phyloP scores from a whole-genome alignment of 371 early-diverging fungal genomes.

The Zopfochytrium polystomum region DNA sequence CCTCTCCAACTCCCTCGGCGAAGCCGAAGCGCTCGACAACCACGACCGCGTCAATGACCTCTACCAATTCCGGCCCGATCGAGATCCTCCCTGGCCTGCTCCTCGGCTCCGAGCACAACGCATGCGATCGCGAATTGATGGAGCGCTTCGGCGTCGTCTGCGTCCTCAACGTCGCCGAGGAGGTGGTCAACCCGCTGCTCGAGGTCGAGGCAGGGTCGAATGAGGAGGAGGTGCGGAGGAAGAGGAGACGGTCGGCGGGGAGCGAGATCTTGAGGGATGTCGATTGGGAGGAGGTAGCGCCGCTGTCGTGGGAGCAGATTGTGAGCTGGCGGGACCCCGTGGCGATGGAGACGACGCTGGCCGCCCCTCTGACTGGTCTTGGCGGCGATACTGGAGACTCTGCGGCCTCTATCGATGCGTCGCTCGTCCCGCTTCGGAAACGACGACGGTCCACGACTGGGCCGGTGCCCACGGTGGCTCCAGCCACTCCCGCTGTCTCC shows the following conservation, averaged over 20 bases:
- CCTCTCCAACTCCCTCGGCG: no score
- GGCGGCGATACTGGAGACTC: slow-evolving; percentile 28
- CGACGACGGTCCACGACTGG: not conserved
- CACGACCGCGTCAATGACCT: slow-evolving; percentile 20
- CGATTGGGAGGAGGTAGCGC: no score
- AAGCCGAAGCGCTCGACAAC: no score
- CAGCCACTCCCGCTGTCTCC: not conserved
- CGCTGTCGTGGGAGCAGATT: not conserved
- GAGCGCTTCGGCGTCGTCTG: slow-evolving; percentile 45
- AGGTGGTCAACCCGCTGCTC: slow-evolving; percentile 45
- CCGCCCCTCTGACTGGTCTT: slow-evolving; percentile 9
- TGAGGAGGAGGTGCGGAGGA: no score
- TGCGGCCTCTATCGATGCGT: slow-evolving; percentile 32
- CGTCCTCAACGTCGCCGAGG: slow-evolving; percentile 73
- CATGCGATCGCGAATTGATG: slow-evolving; percentile 42
- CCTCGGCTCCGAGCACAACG: slow-evolving; percentile 64
- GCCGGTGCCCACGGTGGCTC: not conserved
- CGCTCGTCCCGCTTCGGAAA: not conserved
- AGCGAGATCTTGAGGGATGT: no score
- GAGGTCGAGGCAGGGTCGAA: slow-evolving; percentile 17
- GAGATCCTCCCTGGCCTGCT: slow-evolving; percentile 65
- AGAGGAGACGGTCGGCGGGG: no score
- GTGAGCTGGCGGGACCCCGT: not conserved
- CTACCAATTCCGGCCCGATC: slow-evolving; percentile 53
- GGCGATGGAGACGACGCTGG: not conserved